Evolutionary conservation across 2,329 filamentous ascomycete species (phyloP).

Genomic region (Hymenoscyphus fructigenus): DNA sequence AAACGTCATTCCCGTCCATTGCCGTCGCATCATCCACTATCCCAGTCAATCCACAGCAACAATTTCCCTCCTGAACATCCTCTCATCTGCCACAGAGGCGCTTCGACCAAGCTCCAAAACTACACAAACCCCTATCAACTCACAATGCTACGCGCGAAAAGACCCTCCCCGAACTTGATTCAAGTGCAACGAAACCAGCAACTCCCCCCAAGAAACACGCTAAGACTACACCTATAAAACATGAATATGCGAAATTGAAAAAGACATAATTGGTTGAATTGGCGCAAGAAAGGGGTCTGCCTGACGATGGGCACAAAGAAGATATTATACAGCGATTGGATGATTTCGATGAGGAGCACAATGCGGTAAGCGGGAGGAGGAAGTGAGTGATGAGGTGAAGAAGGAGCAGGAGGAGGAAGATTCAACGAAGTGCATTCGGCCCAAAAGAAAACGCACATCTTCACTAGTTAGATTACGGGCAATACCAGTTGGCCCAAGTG

Average conservation of each 20-base stretch:
- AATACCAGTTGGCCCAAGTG: too few species aligned
- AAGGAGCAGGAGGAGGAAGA: background rate
- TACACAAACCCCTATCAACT: background rate
- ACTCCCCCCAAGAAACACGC: constrained; percentile 11
- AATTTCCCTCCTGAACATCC: constrained; percentile 7
- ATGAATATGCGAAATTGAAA: constrained; percentile 10
- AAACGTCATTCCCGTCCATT: background rate
- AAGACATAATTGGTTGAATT: background rate
- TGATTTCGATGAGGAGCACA: background rate
- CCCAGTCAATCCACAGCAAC: constrained; percentile 39
- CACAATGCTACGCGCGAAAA: constrained; percentile 21
- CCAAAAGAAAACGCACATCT: too few species aligned
- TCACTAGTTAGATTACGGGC: too few species aligned
- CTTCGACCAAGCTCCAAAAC: background rate
- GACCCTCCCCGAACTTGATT: constrained; percentile 19
- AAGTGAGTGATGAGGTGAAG: background rate
- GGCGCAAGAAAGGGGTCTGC: background rate
- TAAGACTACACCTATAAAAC: constrained; percentile 23
- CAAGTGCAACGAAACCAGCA: constrained; percentile 13
- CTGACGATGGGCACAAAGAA: background rate
- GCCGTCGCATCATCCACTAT: background rate
- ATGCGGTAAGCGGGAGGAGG: background rate
- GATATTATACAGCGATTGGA: background rate
- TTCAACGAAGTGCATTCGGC: background rate
- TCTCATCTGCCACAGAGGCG: background rate